Evolutionary conservation across 2,329 filamentous ascomycete genomes (phyloP).

Genomic region (Alternaria tenuissima): DNA sequence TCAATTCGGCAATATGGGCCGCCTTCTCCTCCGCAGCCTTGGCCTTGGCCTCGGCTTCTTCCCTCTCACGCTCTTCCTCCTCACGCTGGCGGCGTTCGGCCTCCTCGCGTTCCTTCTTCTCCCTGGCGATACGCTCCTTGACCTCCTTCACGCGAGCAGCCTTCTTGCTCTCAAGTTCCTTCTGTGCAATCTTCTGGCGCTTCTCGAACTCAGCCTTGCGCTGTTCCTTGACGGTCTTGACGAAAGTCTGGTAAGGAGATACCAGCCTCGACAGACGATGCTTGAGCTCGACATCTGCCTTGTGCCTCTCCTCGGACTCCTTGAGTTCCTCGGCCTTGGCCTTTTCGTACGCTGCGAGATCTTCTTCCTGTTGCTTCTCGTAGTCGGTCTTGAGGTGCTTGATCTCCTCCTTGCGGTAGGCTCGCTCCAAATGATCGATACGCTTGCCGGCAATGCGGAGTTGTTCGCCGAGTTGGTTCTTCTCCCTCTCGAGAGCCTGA

Average conservation of each 20-base stretch:
- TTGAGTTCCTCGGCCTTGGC: slow-evolving; percentile 78
- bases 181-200: slow-evolving; percentile 88
- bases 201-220: slow-evolving; percentile 96
- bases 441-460: slow-evolving; percentile 92
- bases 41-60: slow-evolving; percentile 86
- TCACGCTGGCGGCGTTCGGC: slow-evolving; percentile 79
- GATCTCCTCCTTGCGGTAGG: slow-evolving; percentile 92
- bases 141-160: slow-evolving; percentile 86
- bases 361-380: slow-evolving; percentile 78
- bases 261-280: slow-evolving; percentile 88
- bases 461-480: slow-evolving; percentile 93
- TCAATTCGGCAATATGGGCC: slow-evolving; percentile 76
- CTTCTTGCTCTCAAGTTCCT: slow-evolving; percentile 92
- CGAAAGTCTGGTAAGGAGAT: slow-evolving; percentile 83
- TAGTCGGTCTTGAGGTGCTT: slow-evolving; percentile 92
- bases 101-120: slow-evolving; percentile 86
- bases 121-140: slow-evolving; percentile 80
- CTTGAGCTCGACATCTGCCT: slow-evolving; percentile 91
- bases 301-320: slow-evolving; percentile 87
- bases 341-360: slow-evolving; percentile 81
- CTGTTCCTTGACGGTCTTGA: slow-evolving; percentile 80
- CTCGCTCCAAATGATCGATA: slow-evolving; percentile 95
- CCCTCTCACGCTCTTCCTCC: slow-evolving; percentile 81
- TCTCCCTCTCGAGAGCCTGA: slow-evolving; percentile 94
- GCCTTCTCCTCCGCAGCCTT: slow-evolving; percentile 81